phyloP scores from a whole-genome alignment of 305 asterid genomes.

The Rubia tinctorum region DNA sequence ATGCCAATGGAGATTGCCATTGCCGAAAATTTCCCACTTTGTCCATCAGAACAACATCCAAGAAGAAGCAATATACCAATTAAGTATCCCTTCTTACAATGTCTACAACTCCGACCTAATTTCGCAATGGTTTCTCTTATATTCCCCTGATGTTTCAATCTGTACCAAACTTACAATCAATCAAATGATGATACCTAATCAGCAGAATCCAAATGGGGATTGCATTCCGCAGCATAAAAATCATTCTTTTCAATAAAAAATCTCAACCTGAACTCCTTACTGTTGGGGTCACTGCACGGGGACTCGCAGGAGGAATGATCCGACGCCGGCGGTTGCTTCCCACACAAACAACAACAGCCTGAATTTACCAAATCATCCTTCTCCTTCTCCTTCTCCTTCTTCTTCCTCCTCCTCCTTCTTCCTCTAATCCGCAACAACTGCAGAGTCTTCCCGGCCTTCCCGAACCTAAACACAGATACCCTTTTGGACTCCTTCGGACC shows the following conservation, averaged over 20 bases:
- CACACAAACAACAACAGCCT: constrained; percentile 43
- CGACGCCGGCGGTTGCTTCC: constrained; percentile 38
- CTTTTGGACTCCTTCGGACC: constrained; percentile 25
- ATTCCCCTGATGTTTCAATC: too few relatives aligned
- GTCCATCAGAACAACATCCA: background rate
- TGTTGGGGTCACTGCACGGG: constrained; percentile 80
- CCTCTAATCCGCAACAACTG: constrained; percentile 17
- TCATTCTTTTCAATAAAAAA: constrained; percentile 74
- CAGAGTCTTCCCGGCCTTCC: constrained; percentile 39
- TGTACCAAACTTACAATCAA: constrained; percentile 19
- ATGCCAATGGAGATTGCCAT: background rate
- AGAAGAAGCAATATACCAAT: background rate
- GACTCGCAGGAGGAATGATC: constrained; percentile 63
- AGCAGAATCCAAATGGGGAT: constrained; percentile 56
- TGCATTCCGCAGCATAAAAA: constrained; percentile 70
- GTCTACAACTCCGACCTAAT: background rate
- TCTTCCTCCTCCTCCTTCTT: constrained; percentile 39
- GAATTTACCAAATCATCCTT: constrained; percentile 40
- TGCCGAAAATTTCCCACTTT: background rate
- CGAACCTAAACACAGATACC: constrained; percentile 27
- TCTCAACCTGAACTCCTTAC: constrained; percentile 64
- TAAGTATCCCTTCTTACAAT: constrained; percentile 1
- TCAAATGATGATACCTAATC: constrained; percentile 44
- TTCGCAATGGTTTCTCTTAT: background rate
- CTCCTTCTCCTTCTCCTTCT: constrained; percentile 23